Conservation (phyloP, 345 rosid genomes). For the Arabidopsis thaliana region DNA sequence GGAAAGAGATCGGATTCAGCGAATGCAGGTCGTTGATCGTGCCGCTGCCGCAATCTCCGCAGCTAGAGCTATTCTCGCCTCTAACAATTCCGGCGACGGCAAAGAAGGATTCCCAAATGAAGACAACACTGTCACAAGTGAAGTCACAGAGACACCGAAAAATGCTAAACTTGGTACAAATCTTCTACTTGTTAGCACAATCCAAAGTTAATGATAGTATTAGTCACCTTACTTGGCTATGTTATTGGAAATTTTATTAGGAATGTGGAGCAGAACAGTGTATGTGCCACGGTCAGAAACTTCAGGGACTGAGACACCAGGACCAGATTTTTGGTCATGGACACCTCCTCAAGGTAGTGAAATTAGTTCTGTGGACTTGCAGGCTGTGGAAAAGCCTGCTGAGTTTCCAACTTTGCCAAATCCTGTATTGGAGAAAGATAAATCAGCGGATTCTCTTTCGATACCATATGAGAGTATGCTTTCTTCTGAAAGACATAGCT, state of each 20-base stretch:
- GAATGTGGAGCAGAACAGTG: constrained; percentile 47
- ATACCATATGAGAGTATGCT: constrained; percentile 81
- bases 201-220: not conserved
- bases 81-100: constrained; percentile 38
- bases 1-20: constrained; percentile 81
- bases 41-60: constrained; percentile 87
- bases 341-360: constrained; percentile 60
- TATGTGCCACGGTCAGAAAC: constrained; percentile 51
- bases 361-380: constrained; percentile 35
- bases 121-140: not conserved
- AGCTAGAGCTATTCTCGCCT: constrained; percentile 63
- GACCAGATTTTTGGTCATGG: constrained; percentile 99
- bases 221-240: not conserved
- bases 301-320: constrained; percentile 64
- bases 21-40: constrained; percentile 85
- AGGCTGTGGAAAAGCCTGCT: constrained; percentile 43
- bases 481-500: constrained; percentile 41
- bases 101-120: constrained; percentile 25
- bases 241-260: constrained; percentile 41
- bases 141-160: not conserved
- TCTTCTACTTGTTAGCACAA: not conserved
- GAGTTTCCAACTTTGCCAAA: constrained; percentile 44
- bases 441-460: constrained; percentile 56
- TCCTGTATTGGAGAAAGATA: constrained; percentile 66
- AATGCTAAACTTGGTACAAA: constrained; percentile 7